These are phyloP conservation scores for Phylloporus sp. DNA, from an alignment of 768 basidiomycete genomes.

Conservation along the genomic window DNA sequence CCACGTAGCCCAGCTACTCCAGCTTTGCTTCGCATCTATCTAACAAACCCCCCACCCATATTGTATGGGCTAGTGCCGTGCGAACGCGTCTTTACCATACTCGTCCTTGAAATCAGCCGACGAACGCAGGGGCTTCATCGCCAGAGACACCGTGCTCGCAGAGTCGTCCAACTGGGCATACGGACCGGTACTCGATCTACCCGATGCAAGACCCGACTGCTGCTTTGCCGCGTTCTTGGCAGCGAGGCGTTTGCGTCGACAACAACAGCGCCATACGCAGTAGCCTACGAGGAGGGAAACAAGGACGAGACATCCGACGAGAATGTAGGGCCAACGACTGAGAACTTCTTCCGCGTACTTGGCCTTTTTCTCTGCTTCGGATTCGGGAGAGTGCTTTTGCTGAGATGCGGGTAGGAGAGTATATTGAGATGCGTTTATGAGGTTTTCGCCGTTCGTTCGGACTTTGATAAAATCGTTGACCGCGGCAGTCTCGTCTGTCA, in stretches of 20 bases:
- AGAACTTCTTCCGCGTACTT: conserved; percentile 57
- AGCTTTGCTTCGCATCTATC: conserved; percentile 17
- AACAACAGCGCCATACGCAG: conserved; percentile 61
- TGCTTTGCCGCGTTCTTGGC: conserved; percentile 22
- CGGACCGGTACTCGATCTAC: conserved; percentile 6
- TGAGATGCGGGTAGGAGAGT: conserved; percentile 56
- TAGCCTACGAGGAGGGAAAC: conserved; percentile 42
- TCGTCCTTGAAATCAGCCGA: conserved; percentile 21
- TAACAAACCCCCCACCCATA: conserved; percentile 7
- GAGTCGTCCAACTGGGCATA: conserved; percentile 26
- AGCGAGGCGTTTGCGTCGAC: conserved; percentile 34
- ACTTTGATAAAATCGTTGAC: conserved; percentile 61
- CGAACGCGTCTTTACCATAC: conserved; percentile 15
- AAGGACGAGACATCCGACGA: conserved; percentile 52
- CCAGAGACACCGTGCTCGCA: conserved; percentile 26
- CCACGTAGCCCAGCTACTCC: conserved; percentile 35
- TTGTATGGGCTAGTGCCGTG: conserved; percentile 6
- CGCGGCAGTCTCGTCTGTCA: conserved; percentile 48
- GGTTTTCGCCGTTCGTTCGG: conserved; percentile 57
- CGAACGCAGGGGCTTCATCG: conserved; percentile 26
- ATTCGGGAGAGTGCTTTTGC: conserved; percentile 58
- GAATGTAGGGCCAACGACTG: conserved; percentile 72
- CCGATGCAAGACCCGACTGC: background rate
- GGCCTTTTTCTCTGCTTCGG: conserved; percentile 61
- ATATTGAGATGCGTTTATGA: conserved; percentile 49